Conservation (phyloP, 306 rosid species). For the Cicer arietinum region DNA sequence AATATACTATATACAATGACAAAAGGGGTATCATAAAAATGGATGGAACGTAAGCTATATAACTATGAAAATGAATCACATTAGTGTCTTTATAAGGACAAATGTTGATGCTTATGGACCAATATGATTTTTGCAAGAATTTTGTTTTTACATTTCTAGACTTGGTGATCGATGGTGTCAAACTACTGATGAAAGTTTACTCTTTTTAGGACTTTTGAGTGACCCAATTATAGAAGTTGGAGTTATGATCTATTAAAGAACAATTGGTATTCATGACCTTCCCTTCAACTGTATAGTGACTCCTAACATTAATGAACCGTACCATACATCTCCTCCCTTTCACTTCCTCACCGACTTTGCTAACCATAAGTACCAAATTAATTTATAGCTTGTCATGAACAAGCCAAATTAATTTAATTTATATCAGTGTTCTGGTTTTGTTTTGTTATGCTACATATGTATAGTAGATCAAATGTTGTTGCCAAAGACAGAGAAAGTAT, state of each 20-base stretch:
- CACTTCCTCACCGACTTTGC: constrained; percentile 66
- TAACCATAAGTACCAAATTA: constrained; percentile 54
- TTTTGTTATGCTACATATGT: constrained; percentile 15
- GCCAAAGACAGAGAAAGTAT: constrained; percentile 12
- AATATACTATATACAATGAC: no score
- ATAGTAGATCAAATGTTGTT: neutral
- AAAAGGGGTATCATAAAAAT: no score
- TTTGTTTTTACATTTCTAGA: neutral
- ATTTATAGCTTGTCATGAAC: constrained; percentile 36
- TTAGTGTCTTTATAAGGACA: neutral
- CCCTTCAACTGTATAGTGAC: constrained; percentile 73
- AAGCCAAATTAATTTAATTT: constrained; percentile 22
- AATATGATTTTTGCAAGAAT: neutral
- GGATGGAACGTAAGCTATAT: no score
- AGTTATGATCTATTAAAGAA: constrained; percentile 71
- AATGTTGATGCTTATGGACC: neutral
- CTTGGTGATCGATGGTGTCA: neutral
- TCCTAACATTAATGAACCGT: constrained; percentile 63
- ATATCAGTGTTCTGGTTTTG: constrained; percentile 1
- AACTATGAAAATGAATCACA: neutral
- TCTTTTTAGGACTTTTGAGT: constrained; percentile 49
- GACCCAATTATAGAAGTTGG: constrained; percentile 71
- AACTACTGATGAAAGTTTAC: constrained; percentile 21
- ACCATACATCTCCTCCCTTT: constrained; percentile 44
- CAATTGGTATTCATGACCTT: constrained; percentile 60